Percentiles rank a stretch among this genome's conserved stretches.
These are phyloP conservation scores for Coemansia sp. DNA, from an alignment of 371 early-diverging fungal genomes.

Conservation along the genomic window DNA sequence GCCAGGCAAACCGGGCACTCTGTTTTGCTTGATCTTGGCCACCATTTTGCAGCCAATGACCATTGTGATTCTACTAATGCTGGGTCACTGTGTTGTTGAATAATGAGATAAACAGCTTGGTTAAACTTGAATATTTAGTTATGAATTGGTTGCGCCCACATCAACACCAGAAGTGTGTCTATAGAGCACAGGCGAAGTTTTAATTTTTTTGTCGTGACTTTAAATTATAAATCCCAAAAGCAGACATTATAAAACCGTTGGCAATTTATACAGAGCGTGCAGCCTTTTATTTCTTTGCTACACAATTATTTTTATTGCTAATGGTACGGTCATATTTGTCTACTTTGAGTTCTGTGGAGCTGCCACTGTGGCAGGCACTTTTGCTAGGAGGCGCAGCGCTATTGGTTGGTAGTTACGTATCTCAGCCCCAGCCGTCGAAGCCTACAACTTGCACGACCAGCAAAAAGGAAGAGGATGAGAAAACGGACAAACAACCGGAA, in stretches of 20 bases:
- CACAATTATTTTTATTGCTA: not conserved
- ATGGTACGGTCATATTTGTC: not conserved
- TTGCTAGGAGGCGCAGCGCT: constrained; percentile 9
- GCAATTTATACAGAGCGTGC: no score
- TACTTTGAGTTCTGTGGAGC: not conserved
- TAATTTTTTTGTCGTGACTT: no score
- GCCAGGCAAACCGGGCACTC: no score
- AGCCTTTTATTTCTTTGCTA: not conserved
- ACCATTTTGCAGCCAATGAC: constrained; percentile 78
- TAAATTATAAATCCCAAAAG: no score
- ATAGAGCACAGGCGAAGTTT: no score
- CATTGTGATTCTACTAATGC: constrained; percentile 95
- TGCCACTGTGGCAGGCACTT: constrained; percentile 31
- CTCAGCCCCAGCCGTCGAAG: not conserved
- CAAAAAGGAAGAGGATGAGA: not conserved
- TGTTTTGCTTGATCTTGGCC: no score
- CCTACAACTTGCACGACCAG: constrained; percentile 6
- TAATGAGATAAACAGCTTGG: no score
- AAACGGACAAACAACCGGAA: not conserved
- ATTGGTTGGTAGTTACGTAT: not conserved
- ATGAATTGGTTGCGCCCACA: no score
- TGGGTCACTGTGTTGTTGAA: constrained; percentile 91
- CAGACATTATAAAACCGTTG: no score
- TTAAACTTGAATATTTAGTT: no score
- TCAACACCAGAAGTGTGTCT: no score